These are phyloP conservation scores for Aspergillus leporis DNA, from an alignment of 495 filamentous ascomycete species.

Conservation along the genomic window DNA sequence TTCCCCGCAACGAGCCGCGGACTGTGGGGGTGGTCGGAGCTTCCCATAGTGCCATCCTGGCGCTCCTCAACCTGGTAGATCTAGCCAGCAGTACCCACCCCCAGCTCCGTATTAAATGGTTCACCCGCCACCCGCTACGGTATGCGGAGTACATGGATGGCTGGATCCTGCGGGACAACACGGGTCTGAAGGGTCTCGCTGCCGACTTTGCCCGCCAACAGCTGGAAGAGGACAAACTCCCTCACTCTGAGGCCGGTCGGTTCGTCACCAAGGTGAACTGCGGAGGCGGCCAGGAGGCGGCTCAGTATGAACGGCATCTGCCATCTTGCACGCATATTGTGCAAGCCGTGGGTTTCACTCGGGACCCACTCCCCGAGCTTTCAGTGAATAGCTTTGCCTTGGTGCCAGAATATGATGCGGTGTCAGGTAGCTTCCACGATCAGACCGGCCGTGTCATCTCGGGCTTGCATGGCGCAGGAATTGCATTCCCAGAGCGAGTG, in stretches of 20 bases:
- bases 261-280: conserved; percentile 53
- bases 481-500: conserved; percentile 61
- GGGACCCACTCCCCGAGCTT: conserved; percentile 48
- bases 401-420: conserved; percentile 49
- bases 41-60: conserved; percentile 62
- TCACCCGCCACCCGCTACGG: conserved; percentile 58
- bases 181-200: conserved; percentile 60
- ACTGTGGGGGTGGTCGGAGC: conserved; percentile 59
- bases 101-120: conserved; percentile 57
- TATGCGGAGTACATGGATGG: conserved; percentile 62
- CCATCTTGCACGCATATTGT: conserved; percentile 50
- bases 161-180: conserved; percentile 65
- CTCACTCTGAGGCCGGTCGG: conserved; percentile 47
- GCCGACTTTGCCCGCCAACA: conserved; percentile 58
- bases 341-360: conserved; percentile 57
- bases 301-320: conserved; percentile 45
- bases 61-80: conserved; percentile 58
- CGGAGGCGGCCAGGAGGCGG: conserved; percentile 41
- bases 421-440: conserved; percentile 50
- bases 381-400: conserved; percentile 30
- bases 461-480: conserved; percentile 58
- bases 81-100: conserved; percentile 52
- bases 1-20: conserved; percentile 35
- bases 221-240: conserved; percentile 51
- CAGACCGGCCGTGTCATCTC: conserved; percentile 36